phyloP scores from a whole-genome alignment of 768 basidiomycete species.

The Termitomyces sp. region DNA sequence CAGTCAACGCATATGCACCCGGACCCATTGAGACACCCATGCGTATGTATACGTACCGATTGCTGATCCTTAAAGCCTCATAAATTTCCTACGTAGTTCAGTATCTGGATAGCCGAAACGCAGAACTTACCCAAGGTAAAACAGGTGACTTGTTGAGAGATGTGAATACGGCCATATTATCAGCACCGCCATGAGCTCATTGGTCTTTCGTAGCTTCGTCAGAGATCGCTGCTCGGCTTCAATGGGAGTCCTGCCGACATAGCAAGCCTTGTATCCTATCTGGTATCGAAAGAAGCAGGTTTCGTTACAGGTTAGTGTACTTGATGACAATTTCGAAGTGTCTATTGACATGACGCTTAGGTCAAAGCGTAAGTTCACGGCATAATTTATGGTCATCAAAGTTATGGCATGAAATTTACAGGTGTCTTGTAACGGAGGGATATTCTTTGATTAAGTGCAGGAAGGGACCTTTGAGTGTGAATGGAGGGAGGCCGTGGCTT shows the following conservation, averaged over 20 bases:
- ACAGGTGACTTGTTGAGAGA: background rate
- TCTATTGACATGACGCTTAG: background rate
- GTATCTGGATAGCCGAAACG: background rate
- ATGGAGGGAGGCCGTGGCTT: no score
- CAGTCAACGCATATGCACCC: constrained; percentile 37
- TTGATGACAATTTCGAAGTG: background rate
- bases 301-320: constrained; percentile 20
- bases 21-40: constrained; percentile 19
- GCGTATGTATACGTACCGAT: background rate
- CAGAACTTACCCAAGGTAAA: background rate
- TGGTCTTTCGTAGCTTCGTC: constrained; percentile 2
- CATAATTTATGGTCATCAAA: background rate
- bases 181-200: background rate
- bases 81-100: background rate
- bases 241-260: constrained; percentile 22
- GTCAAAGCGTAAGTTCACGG: background rate
- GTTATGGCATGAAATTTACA: background rate
- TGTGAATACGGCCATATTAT: background rate
- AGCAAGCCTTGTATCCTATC: constrained; percentile 30
- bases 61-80: background rate
- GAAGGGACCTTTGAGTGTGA: no score
- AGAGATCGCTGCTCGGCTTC: constrained; percentile 4
- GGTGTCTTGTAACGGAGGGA: background rate
- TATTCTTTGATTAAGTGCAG: background rate
- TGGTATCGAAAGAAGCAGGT: constrained; percentile 26